Percentiles rank a stretch among this genome's conserved stretches.
Evolutionary conservation across 2,329 filamentous ascomycete species (phyloP).

Genomic region (Botrytis cinerea): DNA sequence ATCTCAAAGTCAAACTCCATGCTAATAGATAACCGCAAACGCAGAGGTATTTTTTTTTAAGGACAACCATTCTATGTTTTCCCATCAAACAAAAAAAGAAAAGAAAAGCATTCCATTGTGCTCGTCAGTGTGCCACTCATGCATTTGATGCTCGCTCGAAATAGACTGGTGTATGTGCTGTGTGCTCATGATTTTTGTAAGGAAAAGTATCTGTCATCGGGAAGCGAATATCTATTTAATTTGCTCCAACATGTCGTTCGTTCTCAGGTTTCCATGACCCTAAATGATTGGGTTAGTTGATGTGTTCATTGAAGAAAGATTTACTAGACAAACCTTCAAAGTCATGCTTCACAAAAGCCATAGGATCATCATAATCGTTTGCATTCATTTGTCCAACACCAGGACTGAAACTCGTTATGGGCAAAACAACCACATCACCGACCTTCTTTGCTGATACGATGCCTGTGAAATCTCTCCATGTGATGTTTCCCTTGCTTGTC

Average conservation of each 20-base stretch:
- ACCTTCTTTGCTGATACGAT: slow-evolving; percentile 83
- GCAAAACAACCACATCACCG: slow-evolving; percentile 89
- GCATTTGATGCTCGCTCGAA: slow-evolving; percentile 24
- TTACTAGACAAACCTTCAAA: slow-evolving; percentile 77
- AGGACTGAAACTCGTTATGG: slow-evolving; percentile 96
- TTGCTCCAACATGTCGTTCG: slow-evolving; percentile 65
- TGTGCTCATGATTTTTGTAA: slow-evolving; percentile 14
- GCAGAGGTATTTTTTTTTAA: slow-evolving; percentile 6
- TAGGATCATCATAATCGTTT: slow-evolving; percentile 82
- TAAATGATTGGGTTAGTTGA: slow-evolving; percentile 41
- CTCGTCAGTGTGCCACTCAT: slow-evolving; percentile 22
- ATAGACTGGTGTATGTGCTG: slow-evolving; percentile 3
- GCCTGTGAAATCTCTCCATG: slow-evolving; percentile 85
- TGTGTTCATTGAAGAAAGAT: neutral
- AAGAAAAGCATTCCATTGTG: slow-evolving; percentile 9
- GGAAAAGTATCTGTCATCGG: neutral
- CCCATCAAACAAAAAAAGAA: slow-evolving; percentile 11
- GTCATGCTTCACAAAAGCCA: slow-evolving; percentile 96
- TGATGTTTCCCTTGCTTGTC: slow-evolving; percentile 67
- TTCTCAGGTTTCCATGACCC: slow-evolving; percentile 76
- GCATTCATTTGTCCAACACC: slow-evolving; percentile 93
- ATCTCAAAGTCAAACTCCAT: slow-evolving; percentile 22
- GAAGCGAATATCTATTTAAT: neutral
- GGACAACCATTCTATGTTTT: slow-evolving; percentile 15
- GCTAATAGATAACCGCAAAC: slow-evolving; percentile 16